Conservation (phyloP, 2,329 filamentous ascomycete genomes). For the Herpomyces periplanetae region DNA sequence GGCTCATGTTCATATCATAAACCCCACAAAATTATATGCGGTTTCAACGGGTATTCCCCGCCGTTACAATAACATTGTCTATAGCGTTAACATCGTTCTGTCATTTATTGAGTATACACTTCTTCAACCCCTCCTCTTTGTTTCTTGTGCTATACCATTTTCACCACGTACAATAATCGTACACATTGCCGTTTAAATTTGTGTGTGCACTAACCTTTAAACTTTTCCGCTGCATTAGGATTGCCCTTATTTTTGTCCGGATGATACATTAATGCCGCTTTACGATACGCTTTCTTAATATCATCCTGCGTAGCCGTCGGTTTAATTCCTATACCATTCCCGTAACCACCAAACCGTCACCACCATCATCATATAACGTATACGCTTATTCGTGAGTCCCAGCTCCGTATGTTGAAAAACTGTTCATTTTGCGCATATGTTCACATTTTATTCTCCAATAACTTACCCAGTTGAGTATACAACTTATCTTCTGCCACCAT, state of each 20-base stretch:
- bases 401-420: slow-evolving; percentile 5
- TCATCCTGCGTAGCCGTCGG: slow-evolving; percentile 54
- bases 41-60: too few relatives aligned
- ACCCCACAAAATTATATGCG: too few relatives aligned
- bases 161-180: too few relatives aligned
- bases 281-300: slow-evolving; percentile 82
- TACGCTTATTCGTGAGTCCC: slow-evolving; percentile 2
- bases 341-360: slow-evolving; percentile 2
- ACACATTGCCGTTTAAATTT: too few relatives aligned
- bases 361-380: not conserved
- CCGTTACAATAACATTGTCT: too few relatives aligned
- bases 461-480: slow-evolving; percentile 33
- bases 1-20: too few relatives aligned
- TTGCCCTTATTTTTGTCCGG: slow-evolving; percentile 95
- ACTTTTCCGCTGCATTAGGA: slow-evolving; percentile 48
- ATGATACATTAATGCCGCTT: slow-evolving; percentile 61
- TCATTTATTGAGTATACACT: too few relatives aligned
- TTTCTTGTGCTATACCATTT: too few relatives aligned
- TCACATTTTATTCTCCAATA: too few relatives aligned
- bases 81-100: too few relatives aligned
- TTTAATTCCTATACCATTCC: slow-evolving; percentile 21
- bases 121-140: too few relatives aligned
- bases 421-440: slow-evolving; percentile 1
- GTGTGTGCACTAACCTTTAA: slow-evolving; percentile 21
- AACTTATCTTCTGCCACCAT: slow-evolving; percentile 92